Base-by-base conservation (phyloP, 768 basidiomycete species). In the Cystofilobasidium ferigula region DNA sequence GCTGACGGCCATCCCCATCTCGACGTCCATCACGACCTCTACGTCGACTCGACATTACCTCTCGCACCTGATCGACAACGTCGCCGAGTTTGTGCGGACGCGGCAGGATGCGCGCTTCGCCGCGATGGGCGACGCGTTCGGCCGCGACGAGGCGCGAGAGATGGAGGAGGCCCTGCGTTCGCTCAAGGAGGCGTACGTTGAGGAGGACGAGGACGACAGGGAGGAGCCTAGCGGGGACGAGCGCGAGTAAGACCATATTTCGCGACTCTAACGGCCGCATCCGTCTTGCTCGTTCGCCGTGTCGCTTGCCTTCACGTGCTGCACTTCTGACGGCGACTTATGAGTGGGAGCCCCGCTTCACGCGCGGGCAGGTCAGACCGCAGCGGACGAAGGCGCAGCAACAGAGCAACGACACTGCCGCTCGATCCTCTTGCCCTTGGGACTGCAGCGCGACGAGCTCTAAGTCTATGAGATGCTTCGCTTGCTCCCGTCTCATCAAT, bases 111-210 rank as follows among this genome's bases (percentile, higher is more conserved):
- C 53, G 36, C 34, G 62, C 16, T 2, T 24, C 24, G n/a, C 24
- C 16, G 62, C 36, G 38, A 63, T 63, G 62, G 62, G 62, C 0
- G 62, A 63, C 7, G 38, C n/a, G 26, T 63, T 54, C 22, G 62
- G 62, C 8, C n/a, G 62, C 18, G 62, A 63, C 20, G 62, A 63
- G 36, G 62, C 38, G 2, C n/a, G 62, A 28, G 62, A 63, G 36
- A 12, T 63, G 34, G 62, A 54, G 26, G 62, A 63, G 53, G 53
- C 51, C 2, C 38, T 63, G n/a, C 22, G 62, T 35, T 28, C 26
- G 51, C 20, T 63, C n/a, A 12, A 35, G 30, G 62, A 63, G 51
- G 62, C 48, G 24, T 51, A 54, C 26, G 51, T 24, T 16, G 62
- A 63, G 51, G 62, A 62, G 32, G 48, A 24, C 10, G 61, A 53